A percentile compares a stretch with the other conserved stretches of the same genome.
Evolutionary conservation across 345 rosid genomes (phyloP).

Genomic region (Draba incana): DNA sequence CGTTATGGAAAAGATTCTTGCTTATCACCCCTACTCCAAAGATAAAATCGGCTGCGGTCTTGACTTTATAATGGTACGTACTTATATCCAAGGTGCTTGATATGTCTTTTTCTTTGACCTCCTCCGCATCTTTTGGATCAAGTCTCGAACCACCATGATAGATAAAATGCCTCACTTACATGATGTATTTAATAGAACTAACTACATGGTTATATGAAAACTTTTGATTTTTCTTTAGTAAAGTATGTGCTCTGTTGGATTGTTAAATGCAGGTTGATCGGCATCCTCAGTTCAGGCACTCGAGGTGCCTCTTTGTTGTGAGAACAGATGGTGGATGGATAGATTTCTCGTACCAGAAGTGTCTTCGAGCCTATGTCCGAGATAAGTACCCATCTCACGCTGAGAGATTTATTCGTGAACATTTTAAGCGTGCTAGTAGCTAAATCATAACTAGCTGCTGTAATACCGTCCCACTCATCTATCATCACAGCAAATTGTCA

Average conservation of each 20-base stretch:
- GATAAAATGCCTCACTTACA: conserved; percentile 13
- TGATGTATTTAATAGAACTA: not conserved
- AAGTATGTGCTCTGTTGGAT: conserved; percentile 22
- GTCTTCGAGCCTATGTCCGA: conserved; percentile 79
- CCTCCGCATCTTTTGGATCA: not conserved
- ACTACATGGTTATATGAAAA: not conserved
- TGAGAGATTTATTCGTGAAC: conserved; percentile 77
- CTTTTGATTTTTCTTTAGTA: not conserved
- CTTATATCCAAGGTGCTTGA: not conserved
- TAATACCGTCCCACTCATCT: conserved; percentile 4
- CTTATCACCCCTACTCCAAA: conserved; percentile 68
- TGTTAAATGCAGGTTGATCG: conserved; percentile 70
- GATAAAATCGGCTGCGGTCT: conserved; percentile 89
- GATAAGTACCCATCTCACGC: conserved; percentile 69
- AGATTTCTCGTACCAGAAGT: conserved; percentile 94
- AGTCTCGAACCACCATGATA: not conserved
- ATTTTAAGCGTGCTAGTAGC: conserved; percentile 67
- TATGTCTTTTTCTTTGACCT: not conserved
- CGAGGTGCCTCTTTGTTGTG: conserved; percentile 91
- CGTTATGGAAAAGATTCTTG: conserved; percentile 71
- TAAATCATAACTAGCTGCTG: conserved; percentile 35
- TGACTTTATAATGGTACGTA: conserved; percentile 74
- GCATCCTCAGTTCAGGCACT: conserved; percentile 77
- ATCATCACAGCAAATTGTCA: conserved; percentile 13
- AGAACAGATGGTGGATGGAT: conserved; percentile 95